Evolutionary conservation across 768 basidiomycete genomes (phyloP).

Genomic region (Auricularia sp.): DNA sequence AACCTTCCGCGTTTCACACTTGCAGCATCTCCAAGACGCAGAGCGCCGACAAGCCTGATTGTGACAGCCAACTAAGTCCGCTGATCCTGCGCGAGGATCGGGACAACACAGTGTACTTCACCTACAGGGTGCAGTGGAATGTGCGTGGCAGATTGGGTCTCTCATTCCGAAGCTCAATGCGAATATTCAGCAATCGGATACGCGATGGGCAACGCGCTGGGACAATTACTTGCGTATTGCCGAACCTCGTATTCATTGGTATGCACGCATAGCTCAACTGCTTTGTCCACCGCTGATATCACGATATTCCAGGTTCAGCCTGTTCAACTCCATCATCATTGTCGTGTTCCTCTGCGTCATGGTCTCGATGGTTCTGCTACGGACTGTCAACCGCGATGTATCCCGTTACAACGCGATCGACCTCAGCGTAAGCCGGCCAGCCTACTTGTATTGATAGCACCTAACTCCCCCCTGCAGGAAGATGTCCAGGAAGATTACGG

Average conservation of each 20-base stretch:
- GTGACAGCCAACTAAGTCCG: conserved; percentile 34
- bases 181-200: conserved; percentile 58
- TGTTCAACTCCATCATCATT: conserved; percentile 87
- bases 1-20: conserved; percentile 5
- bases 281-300: neutral
- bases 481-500: conserved; percentile 97
- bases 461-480: conserved; percentile 39
- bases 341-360: conserved; percentile 84
- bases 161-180: neutral
- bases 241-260: conserved; percentile 89
- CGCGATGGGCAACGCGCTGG: conserved; percentile 92
- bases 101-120: conserved; percentile 63
- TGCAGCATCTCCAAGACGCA: conserved; percentile 1
- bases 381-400: conserved; percentile 84
- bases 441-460: neutral
- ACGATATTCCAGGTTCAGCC: conserved; percentile 41
- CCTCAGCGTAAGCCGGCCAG: conserved; percentile 48
- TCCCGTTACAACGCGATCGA: conserved; percentile 93
- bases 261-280: neutral
- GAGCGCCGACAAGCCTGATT: conserved; percentile 33
- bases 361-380: conserved; percentile 84
- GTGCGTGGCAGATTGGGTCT: conserved; percentile 30
- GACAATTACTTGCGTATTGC: conserved; percentile 92
- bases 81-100: conserved; percentile 52
- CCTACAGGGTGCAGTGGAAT: conserved; percentile 82